These are phyloP conservation scores for Aspergillus sp. DNA, from an alignment of 2,329 filamentous ascomycete genomes.

Conservation along the genomic window DNA sequence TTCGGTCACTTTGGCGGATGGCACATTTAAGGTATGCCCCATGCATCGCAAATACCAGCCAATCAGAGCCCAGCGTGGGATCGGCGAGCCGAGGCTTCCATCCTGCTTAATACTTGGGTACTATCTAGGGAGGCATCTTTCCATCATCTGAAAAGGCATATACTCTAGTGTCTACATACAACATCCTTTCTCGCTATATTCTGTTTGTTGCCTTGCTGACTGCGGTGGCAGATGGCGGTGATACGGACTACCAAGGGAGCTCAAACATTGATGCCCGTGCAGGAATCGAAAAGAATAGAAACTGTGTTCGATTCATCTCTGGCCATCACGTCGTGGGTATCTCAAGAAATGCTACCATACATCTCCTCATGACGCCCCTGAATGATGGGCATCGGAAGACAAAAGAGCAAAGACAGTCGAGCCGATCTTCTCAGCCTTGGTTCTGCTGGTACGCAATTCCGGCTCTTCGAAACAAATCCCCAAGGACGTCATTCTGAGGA, in stretches of 20 bases:
- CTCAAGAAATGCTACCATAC: slow-evolving; percentile 2
- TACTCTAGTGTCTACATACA: too few species aligned
- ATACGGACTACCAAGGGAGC: too few species aligned
- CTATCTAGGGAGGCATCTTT: too few species aligned
- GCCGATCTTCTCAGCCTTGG: neutral
- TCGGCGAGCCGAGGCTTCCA: neutral
- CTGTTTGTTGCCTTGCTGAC: too few species aligned
- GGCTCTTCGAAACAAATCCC: slow-evolving; percentile 43
- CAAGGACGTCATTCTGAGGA: slow-evolving; percentile 35
- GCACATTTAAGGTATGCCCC: too few species aligned
- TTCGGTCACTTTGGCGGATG: too few species aligned
- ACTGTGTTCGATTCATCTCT: neutral
- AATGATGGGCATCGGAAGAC: neutral
- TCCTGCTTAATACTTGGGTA: too few species aligned
- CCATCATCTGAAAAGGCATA: too few species aligned
- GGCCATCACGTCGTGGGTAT: slow-evolving; percentile 7
- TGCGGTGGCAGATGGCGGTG: too few species aligned
- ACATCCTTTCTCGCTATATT: too few species aligned
- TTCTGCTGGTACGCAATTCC: slow-evolving; percentile 32
- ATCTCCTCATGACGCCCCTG: neutral
- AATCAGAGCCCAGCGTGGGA: neutral
- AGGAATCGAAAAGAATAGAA: neutral
- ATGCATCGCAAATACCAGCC: neutral
- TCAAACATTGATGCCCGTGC: neutral
- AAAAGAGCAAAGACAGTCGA: neutral